Base-by-base conservation (phyloP, 2,329 filamentous ascomycete genomes). In the Fusarium neocosmosporiellum region DNA sequence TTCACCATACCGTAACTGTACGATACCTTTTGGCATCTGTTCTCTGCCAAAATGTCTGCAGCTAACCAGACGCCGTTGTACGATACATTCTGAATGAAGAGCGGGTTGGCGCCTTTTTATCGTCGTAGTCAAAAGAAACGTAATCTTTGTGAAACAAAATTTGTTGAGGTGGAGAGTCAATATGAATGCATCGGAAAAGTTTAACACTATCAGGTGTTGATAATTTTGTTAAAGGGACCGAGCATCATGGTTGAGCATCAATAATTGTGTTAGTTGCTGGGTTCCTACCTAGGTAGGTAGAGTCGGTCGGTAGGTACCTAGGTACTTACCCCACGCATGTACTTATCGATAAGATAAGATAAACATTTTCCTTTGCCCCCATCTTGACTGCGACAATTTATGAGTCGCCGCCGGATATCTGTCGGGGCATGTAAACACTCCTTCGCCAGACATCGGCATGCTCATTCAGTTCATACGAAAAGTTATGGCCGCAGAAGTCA, bases 401-500 rank as follows among this genome's bases (percentile, higher is more conserved):
- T 68, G 65, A 70, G 67, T 62, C 54, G 39, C 24, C 48, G 50
- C n/a, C 39, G 57, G 20, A 54, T 18, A 61, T 29, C 34, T 46
- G 24, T 57, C 24, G 20, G 31, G 36, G 53, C 43, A 48, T 58
- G 54, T 33, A 60, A 59, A 63, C 63, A 55, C 69, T 46, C 46
- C 37, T 63, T 58, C 48, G 46, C 60, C 58, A 58, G 46, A 70
- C 37, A 37, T 46, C 61, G 74, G 74, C 63, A 83, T 84, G 80
- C 75, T 82, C 53, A 74, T 65, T 37, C 77, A 74, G 57, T 65
- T 80, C 22, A 59, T 87, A 59, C 84, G 84, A 81, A 82, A 85
- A 81, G 85, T 83, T 80, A 93, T 93, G 90, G 86, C 88, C 78
- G 81, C 87, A 63, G 83, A 85, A 76, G 77, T 86, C 68, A 91